phyloP scores from a whole-genome alignment of 257 asterid genomes.

The Penstemon eatonii region DNA sequence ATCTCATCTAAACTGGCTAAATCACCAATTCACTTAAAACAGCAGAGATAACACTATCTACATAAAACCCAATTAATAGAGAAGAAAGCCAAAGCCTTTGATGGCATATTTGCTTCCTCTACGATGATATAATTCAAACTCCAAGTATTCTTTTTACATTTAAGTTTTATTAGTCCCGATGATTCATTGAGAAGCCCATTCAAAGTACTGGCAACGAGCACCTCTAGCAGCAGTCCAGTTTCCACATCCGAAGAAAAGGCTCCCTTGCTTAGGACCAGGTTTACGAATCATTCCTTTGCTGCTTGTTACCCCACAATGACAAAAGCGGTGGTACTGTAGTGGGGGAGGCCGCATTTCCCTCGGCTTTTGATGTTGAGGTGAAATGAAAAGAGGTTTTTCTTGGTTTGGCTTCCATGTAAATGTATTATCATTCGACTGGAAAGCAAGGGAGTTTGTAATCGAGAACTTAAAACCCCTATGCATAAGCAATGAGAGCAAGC shows the following conservation, averaged over 20 bases:
- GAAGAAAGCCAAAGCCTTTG: slow-evolving; percentile 28
- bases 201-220: slow-evolving; percentile 79
- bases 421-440: slow-evolving; percentile 44
- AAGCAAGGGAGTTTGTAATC: slow-evolving; percentile 63
- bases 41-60: slow-evolving; percentile 40
- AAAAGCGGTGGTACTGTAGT: slow-evolving; percentile 45
- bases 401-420: slow-evolving; percentile 47
- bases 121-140: neutral
- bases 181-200: slow-evolving; percentile 59
- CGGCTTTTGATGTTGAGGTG: slow-evolving; percentile 51
- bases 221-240: slow-evolving; percentile 85
- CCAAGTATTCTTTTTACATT: neutral
- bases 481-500: slow-evolving; percentile 64
- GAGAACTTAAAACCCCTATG: slow-evolving; percentile 67
- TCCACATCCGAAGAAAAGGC: slow-evolving; percentile 78
- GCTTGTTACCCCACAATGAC: slow-evolving; percentile 80
- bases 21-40: slow-evolving; percentile 21
- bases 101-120: slow-evolving; percentile 23
- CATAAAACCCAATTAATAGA: slow-evolving; percentile 30
- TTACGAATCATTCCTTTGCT: slow-evolving; percentile 61
- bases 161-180: neutral
- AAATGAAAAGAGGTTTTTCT: slow-evolving; percentile 39
- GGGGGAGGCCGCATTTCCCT: slow-evolving; percentile 39
- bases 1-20: slow-evolving; percentile 29
- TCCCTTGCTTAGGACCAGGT: slow-evolving; percentile 89